phyloP scores from a whole-genome alignment of 192 early-diverging fungal species.

The Coemansia furcata region DNA sequence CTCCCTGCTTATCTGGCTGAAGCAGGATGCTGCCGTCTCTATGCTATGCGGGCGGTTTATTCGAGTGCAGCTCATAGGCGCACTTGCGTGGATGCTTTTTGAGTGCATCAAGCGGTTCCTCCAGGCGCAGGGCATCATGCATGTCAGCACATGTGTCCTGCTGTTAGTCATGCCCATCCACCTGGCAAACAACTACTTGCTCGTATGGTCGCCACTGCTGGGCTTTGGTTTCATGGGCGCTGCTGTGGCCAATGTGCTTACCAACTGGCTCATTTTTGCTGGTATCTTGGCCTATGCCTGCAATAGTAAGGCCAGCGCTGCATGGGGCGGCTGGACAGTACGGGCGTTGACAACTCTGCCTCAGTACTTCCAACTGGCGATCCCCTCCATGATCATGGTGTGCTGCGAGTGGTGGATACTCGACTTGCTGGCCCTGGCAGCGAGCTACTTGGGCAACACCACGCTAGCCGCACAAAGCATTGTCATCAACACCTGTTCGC shows the following conservation, averaged over 20 bases:
- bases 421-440: slow-evolving; percentile 47
- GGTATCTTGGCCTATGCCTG: slow-evolving; percentile 62
- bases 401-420: slow-evolving; percentile 67
- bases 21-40: slow-evolving; percentile 75
- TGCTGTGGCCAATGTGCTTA: slow-evolving; percentile 74
- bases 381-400: slow-evolving; percentile 76
- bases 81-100: slow-evolving; percentile 74
- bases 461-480: slow-evolving; percentile 61
- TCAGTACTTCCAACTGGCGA: slow-evolving; percentile 60
- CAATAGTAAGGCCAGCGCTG: slow-evolving; percentile 54
- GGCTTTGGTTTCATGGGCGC: slow-evolving; percentile 81
- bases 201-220: slow-evolving; percentile 74
- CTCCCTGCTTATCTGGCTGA: slow-evolving; percentile 60
- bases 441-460: slow-evolving; percentile 59
- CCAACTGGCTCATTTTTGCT: slow-evolving; percentile 71
- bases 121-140: slow-evolving; percentile 91
- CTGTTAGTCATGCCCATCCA: slow-evolving; percentile 71
- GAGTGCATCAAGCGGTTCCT: slow-evolving; percentile 86
- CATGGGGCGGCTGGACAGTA: slow-evolving; percentile 72
- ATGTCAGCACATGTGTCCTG: slow-evolving; percentile 73
- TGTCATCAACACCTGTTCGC: slow-evolving; percentile 54
- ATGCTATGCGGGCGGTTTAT: slow-evolving; percentile 67
- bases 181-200: slow-evolving; percentile 67
- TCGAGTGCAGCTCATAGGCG: slow-evolving; percentile 66
- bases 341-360: slow-evolving; percentile 40